phyloP scores from a whole-genome alignment of 75 land plant genomes.

The Gnetum montanum region DNA sequence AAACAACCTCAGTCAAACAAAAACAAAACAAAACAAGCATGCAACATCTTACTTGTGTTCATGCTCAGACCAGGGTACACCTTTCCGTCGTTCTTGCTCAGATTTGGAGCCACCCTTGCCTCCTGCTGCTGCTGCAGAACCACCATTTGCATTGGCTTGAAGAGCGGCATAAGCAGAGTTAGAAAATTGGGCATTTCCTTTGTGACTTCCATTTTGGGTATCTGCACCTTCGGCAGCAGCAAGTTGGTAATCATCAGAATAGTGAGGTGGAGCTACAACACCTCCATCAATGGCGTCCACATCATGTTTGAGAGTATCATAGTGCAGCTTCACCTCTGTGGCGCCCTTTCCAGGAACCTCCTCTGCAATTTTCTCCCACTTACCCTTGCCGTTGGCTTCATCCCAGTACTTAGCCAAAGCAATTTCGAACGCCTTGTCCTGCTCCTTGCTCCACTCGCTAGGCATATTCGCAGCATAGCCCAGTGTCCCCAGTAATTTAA shows the following conservation, averaged over 20 bases:
- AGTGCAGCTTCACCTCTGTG: constrained; percentile 19
- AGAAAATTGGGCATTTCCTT: too few relatives aligned
- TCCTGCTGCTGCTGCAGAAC: not conserved
- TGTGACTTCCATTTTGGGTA: not conserved
- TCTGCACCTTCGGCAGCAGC: not conserved
- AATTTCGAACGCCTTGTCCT: constrained; percentile 44
- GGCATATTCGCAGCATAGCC: not conserved
- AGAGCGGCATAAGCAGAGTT: not conserved
- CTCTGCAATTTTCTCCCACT: constrained; percentile 28
- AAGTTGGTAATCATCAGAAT: not conserved
- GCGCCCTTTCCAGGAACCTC: constrained; percentile 26
- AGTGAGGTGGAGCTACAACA: constrained; percentile 34
- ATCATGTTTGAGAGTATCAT: constrained; percentile 31
- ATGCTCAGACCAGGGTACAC: constrained; percentile 69
- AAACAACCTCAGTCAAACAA: too few relatives aligned
- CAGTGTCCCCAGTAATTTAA: too few relatives aligned
- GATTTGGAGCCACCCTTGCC: not conserved
- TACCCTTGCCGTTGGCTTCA: constrained; percentile 2
- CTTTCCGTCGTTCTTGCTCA: constrained; percentile 62
- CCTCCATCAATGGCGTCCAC: constrained; percentile 54
- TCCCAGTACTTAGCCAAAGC: constrained; percentile 16
- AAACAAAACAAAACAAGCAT: constrained; percentile 64
- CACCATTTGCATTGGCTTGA: not conserved
- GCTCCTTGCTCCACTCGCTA: constrained; percentile 23
- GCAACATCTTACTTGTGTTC: constrained; percentile 60